A percentile compares a stretch with the other conserved stretches of the same genome.
phyloP scores from a whole-genome alignment of 345 rosid species.

The Camelina hispida region DNA sequence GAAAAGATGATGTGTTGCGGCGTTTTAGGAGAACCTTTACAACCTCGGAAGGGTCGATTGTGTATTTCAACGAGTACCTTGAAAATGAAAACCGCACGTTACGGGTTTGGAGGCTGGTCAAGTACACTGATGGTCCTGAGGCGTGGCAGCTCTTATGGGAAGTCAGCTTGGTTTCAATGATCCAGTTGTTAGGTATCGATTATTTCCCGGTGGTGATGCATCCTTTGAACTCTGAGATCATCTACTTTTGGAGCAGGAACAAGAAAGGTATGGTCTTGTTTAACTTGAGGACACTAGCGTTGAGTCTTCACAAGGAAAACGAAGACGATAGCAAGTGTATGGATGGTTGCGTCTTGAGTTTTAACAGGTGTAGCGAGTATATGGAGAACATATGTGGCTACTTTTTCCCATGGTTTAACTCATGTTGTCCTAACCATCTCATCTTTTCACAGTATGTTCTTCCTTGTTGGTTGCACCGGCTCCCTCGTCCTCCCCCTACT shows the following conservation, averaged over 20 bases:
- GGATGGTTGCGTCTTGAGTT: no score
- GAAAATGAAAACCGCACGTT: background rate
- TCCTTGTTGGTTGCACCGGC: constrained; percentile 26
- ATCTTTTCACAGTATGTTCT: no score
- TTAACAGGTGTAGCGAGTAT: no score
- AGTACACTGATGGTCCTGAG: constrained; percentile 11
- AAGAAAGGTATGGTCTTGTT: background rate
- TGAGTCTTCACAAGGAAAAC: no score
- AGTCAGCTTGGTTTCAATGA: background rate
- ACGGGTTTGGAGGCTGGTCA: constrained; percentile 36
- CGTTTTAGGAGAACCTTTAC: constrained; percentile 17
- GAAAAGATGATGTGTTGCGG: background rate
- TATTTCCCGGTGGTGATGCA: background rate
- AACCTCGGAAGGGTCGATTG: constrained; percentile 20
- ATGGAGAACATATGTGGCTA: no score
- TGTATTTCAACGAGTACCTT: constrained; percentile 19
- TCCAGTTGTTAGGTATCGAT: background rate
- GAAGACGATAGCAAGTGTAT: no score
- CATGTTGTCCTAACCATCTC: no score
- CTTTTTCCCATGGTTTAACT: no score
- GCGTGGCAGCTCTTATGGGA: background rate
- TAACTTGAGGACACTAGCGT: constrained; percentile 20
- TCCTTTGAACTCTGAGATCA: constrained; percentile 3
- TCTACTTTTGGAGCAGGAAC: constrained; percentile 27
- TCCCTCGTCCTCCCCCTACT: background rate